Conservation (phyloP, 2,329 filamentous ascomycete genomes). For the Pseudopyrenochaeta lycopersici region DNA sequence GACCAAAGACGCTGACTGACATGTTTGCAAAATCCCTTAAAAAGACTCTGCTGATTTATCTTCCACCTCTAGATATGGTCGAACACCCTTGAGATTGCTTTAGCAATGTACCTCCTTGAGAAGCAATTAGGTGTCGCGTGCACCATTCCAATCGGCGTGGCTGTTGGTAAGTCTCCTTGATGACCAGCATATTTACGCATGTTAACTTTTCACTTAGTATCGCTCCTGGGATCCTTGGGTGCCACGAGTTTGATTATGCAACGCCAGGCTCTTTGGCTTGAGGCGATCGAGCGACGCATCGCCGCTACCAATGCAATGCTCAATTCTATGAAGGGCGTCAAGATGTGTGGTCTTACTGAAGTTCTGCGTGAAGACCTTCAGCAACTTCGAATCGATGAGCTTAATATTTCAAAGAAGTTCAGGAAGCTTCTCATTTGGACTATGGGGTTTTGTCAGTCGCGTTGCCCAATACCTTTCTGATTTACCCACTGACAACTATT, state of each 20-base stretch:
- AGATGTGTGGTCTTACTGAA: slow-evolving; percentile 54
- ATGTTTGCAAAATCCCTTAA: not conserved
- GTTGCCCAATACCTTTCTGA: not conserved
- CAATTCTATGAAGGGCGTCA: slow-evolving; percentile 57
- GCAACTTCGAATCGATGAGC: slow-evolving; percentile 42
- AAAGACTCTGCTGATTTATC: not conserved
- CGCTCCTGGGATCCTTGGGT: slow-evolving; percentile 36
- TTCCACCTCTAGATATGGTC: slow-evolving; percentile 34
- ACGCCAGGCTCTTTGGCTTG: slow-evolving; percentile 53
- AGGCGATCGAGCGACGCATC: slow-evolving; percentile 56
- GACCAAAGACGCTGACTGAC: not conserved
- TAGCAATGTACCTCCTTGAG: slow-evolving; percentile 60
- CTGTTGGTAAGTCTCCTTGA: slow-evolving; percentile 38
- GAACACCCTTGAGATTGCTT: slow-evolving; percentile 52
- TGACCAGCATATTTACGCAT: not conserved
- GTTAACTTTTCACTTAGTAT: slow-evolving; percentile 13
- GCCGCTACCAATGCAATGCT: slow-evolving; percentile 54
- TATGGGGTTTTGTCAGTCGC: slow-evolving; percentile 43
- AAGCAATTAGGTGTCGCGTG: slow-evolving; percentile 59
- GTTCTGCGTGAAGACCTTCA: slow-evolving; percentile 41
- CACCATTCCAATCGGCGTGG: slow-evolving; percentile 57
- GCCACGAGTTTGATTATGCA: slow-evolving; percentile 42
- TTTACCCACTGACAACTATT: slow-evolving; percentile 3
- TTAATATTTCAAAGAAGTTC: slow-evolving; percentile 46
- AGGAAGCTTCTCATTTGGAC: slow-evolving; percentile 48